Evolutionary conservation across 2,329 filamentous ascomycete species (phyloP), one percentile per base, ranked within the genome.

Genomic region (Penicillium sp.): DNA sequence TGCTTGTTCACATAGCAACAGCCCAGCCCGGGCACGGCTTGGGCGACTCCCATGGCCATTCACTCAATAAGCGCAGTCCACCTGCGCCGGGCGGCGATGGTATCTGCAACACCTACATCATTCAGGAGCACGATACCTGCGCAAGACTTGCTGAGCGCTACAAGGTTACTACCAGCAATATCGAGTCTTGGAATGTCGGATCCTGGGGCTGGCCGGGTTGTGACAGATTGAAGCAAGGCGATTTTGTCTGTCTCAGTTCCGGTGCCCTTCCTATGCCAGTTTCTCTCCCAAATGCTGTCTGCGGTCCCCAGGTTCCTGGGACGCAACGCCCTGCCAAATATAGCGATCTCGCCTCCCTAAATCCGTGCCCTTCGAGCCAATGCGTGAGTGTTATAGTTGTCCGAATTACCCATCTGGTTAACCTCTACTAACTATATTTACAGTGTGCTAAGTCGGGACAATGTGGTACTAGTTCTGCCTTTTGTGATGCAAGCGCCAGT

Each of bases 121-220:
- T 79, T 16, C 38, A 71, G 19, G 31, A 49, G 0, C 60, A 58
- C 2, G 79, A 81, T 40, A 65, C 34, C 29, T 81, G 77, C 63
- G 45, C 56, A 15, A 52, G 16, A 3, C 66, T 81, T 48, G 75
- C 72, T 1, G 59, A 62, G 2, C 50, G 53, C 0, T 56, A 78
- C 58, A 61, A 65, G 5, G 60, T 82, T 6, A 78, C 71, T 0
- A 55, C 68, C 0, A 60, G 69, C 0, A 65, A 79, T 4, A 70
- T 84, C 15, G 69, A 75, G 23, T 55, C 57, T 0, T 75, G 71
- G 46, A 81, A 81, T 60, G 72, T 65, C 19, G 66, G 73, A 2
- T 79, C 77, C 5, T 82, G 78, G 77, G 75, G 68, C n/a, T 80
- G 75, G 75, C 62, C 39, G 5, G 75, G 74, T 7, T 81, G 79